Percentiles rank a stretch among this genome's conserved stretches.
phyloP scores from a whole-genome alignment of 169 alveolate genomes.

The Babesia bigemina region DNA sequence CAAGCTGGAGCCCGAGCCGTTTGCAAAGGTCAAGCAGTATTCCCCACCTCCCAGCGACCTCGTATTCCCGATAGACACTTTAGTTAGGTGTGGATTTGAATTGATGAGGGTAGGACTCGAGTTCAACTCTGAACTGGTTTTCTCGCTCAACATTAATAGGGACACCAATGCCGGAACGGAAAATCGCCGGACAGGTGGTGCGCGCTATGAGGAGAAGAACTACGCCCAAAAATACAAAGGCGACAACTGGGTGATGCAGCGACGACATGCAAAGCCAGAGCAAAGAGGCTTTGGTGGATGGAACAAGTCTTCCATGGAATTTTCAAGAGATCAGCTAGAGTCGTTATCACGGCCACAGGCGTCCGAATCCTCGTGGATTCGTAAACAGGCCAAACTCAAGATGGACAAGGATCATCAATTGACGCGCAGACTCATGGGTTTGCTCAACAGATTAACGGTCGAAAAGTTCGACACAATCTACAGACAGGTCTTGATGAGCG shows the following conservation, averaged over 20 bases:
- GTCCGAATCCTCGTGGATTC: conserved; percentile 76
- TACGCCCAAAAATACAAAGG: conserved; percentile 22
- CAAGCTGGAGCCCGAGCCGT: too few species aligned
- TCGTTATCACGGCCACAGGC: conserved; percentile 31
- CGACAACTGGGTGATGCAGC: conserved; percentile 37
- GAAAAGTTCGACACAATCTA: conserved; percentile 79
- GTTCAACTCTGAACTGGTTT: not conserved
- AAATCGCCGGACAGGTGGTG: not conserved
- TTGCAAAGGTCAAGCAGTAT: not conserved
- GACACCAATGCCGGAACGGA: conserved; percentile 17
- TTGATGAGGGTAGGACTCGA: not conserved
- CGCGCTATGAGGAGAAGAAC: conserved; percentile 21
- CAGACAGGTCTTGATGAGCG: conserved; percentile 70
- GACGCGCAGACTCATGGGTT: conserved; percentile 76
- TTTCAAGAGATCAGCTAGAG: conserved; percentile 56
- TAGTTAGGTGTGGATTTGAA: not conserved
- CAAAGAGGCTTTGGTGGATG: conserved; percentile 22
- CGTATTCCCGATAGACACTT: not conserved
- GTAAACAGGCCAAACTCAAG: conserved; percentile 72
- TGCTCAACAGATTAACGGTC: conserved; percentile 73
- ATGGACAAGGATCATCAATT: conserved; percentile 69
- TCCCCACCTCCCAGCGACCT: not conserved
- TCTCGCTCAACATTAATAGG: too few species aligned
- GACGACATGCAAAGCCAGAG: not conserved
- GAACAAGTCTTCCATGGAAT: conserved; percentile 50